phyloP scores from a whole-genome alignment of 257 asterid species.

The Prunella vulgaris region DNA sequence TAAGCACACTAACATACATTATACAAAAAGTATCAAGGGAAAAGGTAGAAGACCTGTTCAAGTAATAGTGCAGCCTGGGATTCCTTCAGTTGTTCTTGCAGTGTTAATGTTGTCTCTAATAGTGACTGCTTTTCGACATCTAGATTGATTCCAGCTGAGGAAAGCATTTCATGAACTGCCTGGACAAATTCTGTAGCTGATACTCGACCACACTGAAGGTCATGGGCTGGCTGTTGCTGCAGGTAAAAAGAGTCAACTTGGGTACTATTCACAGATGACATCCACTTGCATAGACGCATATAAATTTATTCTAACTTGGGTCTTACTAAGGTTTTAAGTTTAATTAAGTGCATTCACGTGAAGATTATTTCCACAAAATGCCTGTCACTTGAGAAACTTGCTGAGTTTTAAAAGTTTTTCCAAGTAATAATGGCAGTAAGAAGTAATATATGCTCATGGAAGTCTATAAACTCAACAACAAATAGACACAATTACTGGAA shows the following conservation, averaged over 20 bases:
- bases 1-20: not conserved
- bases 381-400: not conserved
- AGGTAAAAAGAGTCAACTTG: constrained; percentile 13
- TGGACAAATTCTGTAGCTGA: constrained; percentile 88
- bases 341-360: not conserved
- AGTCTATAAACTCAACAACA: not conserved
- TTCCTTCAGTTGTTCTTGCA: constrained; percentile 84
- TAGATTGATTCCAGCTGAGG: constrained; percentile 81
- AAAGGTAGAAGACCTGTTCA: constrained; percentile 65
- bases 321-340: not conserved
- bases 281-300: not conserved
- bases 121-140: constrained; percentile 80
- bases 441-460: not conserved
- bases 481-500: too few species aligned
- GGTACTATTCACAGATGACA: not conserved
- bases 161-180: constrained; percentile 96
- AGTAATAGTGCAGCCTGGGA: constrained; percentile 85
- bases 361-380: not conserved
- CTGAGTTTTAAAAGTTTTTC: not conserved
- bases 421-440: not conserved
- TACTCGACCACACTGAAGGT: constrained; percentile 77
- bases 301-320: not conserved
- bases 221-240: constrained; percentile 55
- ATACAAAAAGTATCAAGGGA: not conserved
- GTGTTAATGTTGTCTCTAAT: constrained; percentile 58